Conservation (phyloP, 768 basidiomycete genomes). For the Trametes sanguinea region DNA sequence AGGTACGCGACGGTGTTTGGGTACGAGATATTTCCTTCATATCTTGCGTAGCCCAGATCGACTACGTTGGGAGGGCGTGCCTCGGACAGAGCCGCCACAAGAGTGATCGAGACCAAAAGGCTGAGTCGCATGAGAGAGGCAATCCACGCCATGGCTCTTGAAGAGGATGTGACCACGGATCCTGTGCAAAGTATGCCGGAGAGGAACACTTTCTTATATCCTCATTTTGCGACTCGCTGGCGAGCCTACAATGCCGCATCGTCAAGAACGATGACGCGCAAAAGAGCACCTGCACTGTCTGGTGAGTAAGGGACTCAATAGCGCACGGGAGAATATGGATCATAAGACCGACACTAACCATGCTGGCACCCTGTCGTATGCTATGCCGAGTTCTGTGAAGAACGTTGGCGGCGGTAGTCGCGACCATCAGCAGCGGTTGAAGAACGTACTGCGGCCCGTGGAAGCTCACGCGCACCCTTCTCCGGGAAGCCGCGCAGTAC, state of each 20-base stretch:
- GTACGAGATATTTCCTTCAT: conserved; percentile 53
- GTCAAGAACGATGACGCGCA: background rate
- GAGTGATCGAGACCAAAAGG: no score
- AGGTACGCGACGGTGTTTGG: conserved; percentile 59
- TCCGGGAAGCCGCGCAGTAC: background rate
- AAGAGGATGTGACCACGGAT: no score
- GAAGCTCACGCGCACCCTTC: background rate
- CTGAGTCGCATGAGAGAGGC: background rate
- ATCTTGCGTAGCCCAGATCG: conserved; percentile 60
- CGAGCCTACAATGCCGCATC: no score
- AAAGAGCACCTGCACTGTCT: conserved; percentile 5
- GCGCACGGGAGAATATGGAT: background rate
- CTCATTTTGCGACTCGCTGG: no score
- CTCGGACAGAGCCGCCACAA: background rate
- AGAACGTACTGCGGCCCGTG: background rate
- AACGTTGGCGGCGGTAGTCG: background rate
- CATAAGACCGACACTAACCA: conserved; percentile 12
- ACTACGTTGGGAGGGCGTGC: conserved; percentile 35
- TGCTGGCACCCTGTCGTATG: background rate
- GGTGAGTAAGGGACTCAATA: conserved; percentile 5
- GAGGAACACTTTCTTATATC: no score
- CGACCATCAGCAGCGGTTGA: background rate
- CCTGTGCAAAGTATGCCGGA: no score
- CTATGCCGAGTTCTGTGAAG: background rate
- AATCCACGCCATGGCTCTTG: background rate